Conservation (phyloP, 176 grass and related monocot genomes). For the Phragmites australis region DNA sequence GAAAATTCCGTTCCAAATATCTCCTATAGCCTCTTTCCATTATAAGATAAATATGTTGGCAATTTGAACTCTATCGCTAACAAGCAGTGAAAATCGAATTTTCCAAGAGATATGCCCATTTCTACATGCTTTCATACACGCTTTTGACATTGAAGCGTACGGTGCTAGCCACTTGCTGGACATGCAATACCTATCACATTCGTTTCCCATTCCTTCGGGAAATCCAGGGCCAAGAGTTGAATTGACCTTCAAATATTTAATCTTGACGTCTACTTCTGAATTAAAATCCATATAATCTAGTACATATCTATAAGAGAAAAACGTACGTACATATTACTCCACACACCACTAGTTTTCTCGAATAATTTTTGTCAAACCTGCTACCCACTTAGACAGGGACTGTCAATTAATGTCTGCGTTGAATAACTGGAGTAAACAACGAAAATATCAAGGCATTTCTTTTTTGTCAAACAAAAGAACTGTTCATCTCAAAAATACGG, state of each 20-base stretch:
- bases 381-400: slow-evolving; percentile 25
- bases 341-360: slow-evolving; percentile 2
- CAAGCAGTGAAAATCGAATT: background rate
- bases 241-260: slow-evolving; percentile 45
- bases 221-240: slow-evolving; percentile 34
- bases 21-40: background rate
- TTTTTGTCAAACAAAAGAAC: slow-evolving; percentile 47
- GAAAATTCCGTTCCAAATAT: background rate
- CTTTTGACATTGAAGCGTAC: slow-evolving; percentile 26
- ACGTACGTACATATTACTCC: background rate
- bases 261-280: slow-evolving; percentile 17
- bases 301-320: background rate
- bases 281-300: slow-evolving; percentile 7
- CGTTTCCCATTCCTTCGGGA: slow-evolving; percentile 39
- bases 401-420: slow-evolving; percentile 36
- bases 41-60: slow-evolving; percentile 21
- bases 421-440: slow-evolving; percentile 37
- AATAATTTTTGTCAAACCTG: slow-evolving; percentile 34
- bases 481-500: no score
- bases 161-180: background rate
- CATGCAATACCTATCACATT: slow-evolving; percentile 21
- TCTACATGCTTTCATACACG: slow-evolving; percentile 30
- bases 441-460: background rate
- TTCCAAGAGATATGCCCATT: slow-evolving; percentile 17
- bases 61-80: slow-evolving; percentile 28